Conservation (phyloP, 768 basidiomycete genomes). For the Sutorius australiensis region DNA sequence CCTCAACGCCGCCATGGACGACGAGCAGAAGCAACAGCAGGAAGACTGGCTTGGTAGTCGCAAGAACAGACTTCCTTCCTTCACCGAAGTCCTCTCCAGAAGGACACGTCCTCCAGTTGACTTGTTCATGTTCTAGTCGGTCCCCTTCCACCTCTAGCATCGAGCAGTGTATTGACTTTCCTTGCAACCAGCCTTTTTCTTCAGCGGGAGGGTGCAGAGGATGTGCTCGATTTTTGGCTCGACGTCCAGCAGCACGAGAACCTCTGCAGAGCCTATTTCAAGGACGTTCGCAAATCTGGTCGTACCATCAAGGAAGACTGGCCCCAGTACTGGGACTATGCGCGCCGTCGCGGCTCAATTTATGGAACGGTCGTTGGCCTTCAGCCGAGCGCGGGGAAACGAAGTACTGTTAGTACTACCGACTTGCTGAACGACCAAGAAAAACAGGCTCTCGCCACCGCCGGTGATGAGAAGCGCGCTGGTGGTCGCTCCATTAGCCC, state of each 20-base stretch:
- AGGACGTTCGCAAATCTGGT: conserved; percentile 94
- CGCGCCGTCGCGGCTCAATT: conserved; percentile 85
- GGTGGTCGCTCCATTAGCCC: conserved; percentile 60
- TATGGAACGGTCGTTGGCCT: conserved; percentile 88
- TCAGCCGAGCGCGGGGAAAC: conserved; percentile 58
- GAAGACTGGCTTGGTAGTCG: conserved; percentile 74
- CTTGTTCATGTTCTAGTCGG: conserved; percentile 98
- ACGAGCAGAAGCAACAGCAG: conserved; percentile 49
- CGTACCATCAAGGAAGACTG: conserved; percentile 93
- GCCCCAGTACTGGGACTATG: conserved; percentile 98
- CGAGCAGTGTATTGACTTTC: conserved; percentile 4
- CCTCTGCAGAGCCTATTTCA: conserved; percentile 97
- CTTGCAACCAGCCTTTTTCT: conserved; percentile 70
- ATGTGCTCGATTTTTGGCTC: conserved; percentile 97
- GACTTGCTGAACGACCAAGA: conserved; percentile 70
- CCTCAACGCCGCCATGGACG: conserved; percentile 40
- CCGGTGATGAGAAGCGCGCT: conserved; percentile 42
- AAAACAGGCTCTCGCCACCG: conserved; percentile 55
- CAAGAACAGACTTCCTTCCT: conserved; percentile 78
- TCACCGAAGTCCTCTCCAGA: conserved; percentile 86
- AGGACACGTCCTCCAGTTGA: conserved; percentile 93
- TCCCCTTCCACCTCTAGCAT: conserved; percentile 21
- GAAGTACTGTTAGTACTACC: conserved; percentile 78
- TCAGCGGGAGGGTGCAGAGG: conserved; percentile 93
- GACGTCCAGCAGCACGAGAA: conserved; percentile 99